Base-by-base conservation (phyloP, 2,329 filamentous ascomycete genomes). In the Penicillium sp. region DNA sequence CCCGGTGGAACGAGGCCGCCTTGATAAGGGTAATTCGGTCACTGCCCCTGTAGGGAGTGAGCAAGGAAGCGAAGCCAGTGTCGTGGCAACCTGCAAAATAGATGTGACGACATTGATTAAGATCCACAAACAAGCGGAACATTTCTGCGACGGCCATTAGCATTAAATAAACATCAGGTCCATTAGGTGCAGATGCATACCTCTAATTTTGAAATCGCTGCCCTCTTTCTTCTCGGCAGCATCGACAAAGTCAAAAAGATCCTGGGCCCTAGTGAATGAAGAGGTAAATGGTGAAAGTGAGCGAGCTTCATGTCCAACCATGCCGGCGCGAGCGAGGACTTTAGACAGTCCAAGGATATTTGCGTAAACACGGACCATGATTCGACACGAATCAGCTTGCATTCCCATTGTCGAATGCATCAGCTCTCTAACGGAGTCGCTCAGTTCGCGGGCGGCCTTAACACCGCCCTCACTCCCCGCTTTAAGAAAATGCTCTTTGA, bases 21-120 rank as follows among this genome's bases (percentile, higher is more conserved):
- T 78, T 79, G 44, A 88, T 68, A 11, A 87, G 79, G 0, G 84
- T 87, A 57, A 87, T 80, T 50, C 79, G 78, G 25, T 83, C 77
- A 8, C 79, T 77, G 44, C 79, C 80, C 44, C 73, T 74, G 63
- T 83, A 82, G 8, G 82, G 81, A 5, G 78, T 81, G 26, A 88
- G 73, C 48, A 86, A 78, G 8, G 82, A 80, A 46, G 86, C 72
- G 66, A 88, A 87, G 50, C 81, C 81, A 25, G 77, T 77, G 62
- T 88, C 83, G 62, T 88, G 85, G 64, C 85, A 88, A 39, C 81
- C 85, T 5, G 84, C 86, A 56, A 87, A 84, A 65, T 83, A 84
- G 35, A 89, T 85, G 67, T 87, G 85, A 62, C 83, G 85, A 74
- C 86, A 89, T 65, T 87, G 83, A 3, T 78, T 73, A 62, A 84